Base-by-base conservation (phyloP, 208 protist species). In the Hexamita inflata region DNA sequence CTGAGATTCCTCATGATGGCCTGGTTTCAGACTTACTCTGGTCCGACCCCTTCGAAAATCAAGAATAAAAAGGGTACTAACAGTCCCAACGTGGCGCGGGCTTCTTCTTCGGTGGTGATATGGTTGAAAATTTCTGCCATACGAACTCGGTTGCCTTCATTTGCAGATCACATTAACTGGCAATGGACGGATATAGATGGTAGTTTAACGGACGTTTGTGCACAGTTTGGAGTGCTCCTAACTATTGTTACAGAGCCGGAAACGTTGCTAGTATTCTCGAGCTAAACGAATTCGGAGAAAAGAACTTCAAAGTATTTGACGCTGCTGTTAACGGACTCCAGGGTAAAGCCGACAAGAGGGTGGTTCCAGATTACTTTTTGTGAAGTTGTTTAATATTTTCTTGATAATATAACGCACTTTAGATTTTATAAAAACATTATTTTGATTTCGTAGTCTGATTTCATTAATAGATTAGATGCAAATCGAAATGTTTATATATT, bases 261-360 rank as follows among this genome's bases (percentile, higher is more conserved):
- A 98, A 98, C 82, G 90, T 97, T 0, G 95, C 94, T 0, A 92
- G 92, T 0, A 95, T 98, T 67, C 82, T 98, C 39, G 91, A 97
- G 49, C 13, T 81, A 2, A 34, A 74, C 19, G 76, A 81, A 28
- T n/a, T 40, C 30, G n/a, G 58, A 26, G 42, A 77, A 24, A 94
- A 90, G 75, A 91, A 95, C 68, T 98, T 96, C 82, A 95, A 95
- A 80, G 95, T 98, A 49, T 99, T 99, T 79, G 92, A 96, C 61
- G 94, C 91, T 0, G 95, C 94, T 9, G 94, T 94, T 24, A 24
- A 15, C 4, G 26, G n/a, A 4, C 32, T 7, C 9, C 26, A 45
- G 13, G 67, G n/a, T 58, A 28, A 35, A 24, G 38, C 76, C 29
- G 67, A 73, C 38, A 74, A 35, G 35, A 62, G 74, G 58, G 34